Percentiles rank a stretch among this genome's conserved stretches.
phyloP scores from a whole-genome alignment of 2,329 filamentous ascomycete species.

The Calonectria hongkongensis region DNA sequence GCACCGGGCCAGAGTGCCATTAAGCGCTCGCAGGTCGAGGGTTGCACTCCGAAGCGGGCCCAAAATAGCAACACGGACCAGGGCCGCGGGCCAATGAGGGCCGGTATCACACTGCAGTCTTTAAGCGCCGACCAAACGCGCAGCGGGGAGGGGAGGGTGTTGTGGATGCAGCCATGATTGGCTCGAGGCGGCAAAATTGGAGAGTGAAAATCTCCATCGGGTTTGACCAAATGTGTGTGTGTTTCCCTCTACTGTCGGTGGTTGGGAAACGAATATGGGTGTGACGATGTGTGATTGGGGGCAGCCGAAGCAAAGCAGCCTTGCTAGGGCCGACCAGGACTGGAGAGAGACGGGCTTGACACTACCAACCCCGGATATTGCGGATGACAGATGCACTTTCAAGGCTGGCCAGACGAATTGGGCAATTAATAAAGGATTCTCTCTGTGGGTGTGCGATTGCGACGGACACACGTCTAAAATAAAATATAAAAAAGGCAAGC shows the following conservation, averaged over 20 bases:
- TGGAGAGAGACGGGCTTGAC: not conserved
- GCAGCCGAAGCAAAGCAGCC: not conserved
- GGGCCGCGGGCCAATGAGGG: slow-evolving; percentile 29
- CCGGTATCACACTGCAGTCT: slow-evolving; percentile 40
- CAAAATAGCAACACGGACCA: slow-evolving; percentile 35
- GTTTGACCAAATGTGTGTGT: not conserved
- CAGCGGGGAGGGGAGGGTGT: slow-evolving; percentile 21
- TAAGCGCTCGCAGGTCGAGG: slow-evolving; percentile 39
- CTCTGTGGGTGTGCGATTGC: not conserved
- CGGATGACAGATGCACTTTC: slow-evolving; percentile 14
- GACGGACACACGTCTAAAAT: not conserved
- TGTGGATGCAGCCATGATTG: slow-evolving; percentile 23
- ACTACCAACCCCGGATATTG: slow-evolving; percentile 2
- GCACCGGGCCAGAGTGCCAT: slow-evolving; percentile 24
- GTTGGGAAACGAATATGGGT: not conserved
- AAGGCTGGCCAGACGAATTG: not conserved
- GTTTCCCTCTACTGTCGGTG: slow-evolving; percentile 7
- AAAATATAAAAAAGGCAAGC: not conserved
- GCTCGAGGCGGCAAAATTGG: slow-evolving; percentile 13
- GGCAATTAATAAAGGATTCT: not conserved
- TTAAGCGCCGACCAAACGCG: slow-evolving; percentile 39
- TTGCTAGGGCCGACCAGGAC: not conserved
- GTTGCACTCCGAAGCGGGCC: slow-evolving; percentile 13
- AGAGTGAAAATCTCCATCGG: not conserved
- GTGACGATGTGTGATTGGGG: not conserved